Base-by-base conservation (phyloP, 2,329 filamentous ascomycete genomes). In the Trichoderma sp. region DNA sequence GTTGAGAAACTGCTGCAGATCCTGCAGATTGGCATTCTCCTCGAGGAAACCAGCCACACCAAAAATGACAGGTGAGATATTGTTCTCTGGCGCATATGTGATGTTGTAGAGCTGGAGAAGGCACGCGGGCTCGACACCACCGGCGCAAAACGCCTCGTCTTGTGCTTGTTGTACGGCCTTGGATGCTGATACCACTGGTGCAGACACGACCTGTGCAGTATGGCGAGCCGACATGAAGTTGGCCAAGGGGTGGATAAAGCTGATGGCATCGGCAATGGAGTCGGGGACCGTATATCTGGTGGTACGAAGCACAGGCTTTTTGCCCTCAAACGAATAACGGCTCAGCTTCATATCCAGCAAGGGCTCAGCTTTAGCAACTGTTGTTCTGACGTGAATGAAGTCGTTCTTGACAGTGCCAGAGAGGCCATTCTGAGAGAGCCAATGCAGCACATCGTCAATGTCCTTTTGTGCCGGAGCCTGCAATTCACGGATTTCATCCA, bases 41-140 rank as follows among this genome's bases (percentile, higher is more conserved):
- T 84, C 82, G 0, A 86, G 79, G 73, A 86, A 86, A 8, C 84
- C 84, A 1, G 83, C 83, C 26, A 86, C 77, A 32, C 81, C 84
- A 58, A 85, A 75, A 0, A 81, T 79, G 8, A 80, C 79, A 0
- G 76, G 74, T 1, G 82, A 81, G 3, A 59, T 74, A 21, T 71
- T 71, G 28, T 76, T 71, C 4, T 70, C 73, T 7, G 72, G 72
- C n/a, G 73, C 71, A 70, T 81, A 80, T 49, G 76, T 77, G 71
- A 85, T 80, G 70, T 83, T 83, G 76, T 85, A 86, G 14, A 84
- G 77, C 60, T 80, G 74, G 10, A 76, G 77, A 39, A 86, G 77
- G 71, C 83, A 84, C 10, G 74, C 73, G 0, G 81, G 83, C 1
- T 77, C 79, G 0, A 79, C 78, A 8, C 11, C 58, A 56, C 7